A percentile compares a stretch with the other conserved stretches of the same genome.
Evolutionary conservation across 140 eudicot genomes (phyloP).

Genomic region (Cichorium intybus): DNA sequence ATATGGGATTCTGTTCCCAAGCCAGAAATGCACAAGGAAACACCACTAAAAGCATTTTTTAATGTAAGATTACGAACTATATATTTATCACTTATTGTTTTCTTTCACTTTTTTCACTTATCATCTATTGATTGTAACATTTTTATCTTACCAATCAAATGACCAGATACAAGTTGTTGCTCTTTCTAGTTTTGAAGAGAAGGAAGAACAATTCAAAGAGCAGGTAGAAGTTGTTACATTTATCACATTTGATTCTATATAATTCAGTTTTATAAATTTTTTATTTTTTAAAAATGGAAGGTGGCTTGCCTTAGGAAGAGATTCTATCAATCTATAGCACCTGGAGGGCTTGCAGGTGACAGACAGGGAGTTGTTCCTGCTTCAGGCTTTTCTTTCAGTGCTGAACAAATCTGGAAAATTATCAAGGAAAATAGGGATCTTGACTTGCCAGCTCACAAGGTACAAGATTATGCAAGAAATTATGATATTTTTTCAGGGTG

Average conservation of each 20-base stretch:
- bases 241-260: not conserved
- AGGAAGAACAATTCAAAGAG: constrained; percentile 90
- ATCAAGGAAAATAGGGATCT: constrained; percentile 81
- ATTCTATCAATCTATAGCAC: constrained; percentile 75
- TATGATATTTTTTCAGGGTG: not conserved
- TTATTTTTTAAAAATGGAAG: constrained; percentile 29
- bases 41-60: constrained; percentile 85
- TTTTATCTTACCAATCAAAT: not conserved
- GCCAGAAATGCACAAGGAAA: constrained; percentile 81
- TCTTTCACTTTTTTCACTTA: not conserved
- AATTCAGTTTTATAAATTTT: not conserved
- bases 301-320: constrained; percentile 66
- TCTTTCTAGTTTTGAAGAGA: constrained; percentile 88
- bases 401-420: constrained; percentile 75
- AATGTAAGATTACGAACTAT: constrained; percentile 60
- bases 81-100: not conserved
- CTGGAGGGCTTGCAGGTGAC: constrained; percentile 93
- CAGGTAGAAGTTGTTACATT: constrained; percentile 47
- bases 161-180: constrained; percentile 87
- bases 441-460: constrained; percentile 88
- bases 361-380: constrained; percentile 89
- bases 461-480: constrained; percentile 13
- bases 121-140: constrained; percentile 1
- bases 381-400: constrained; percentile 82
- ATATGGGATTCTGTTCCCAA: constrained; percentile 97